Conservation (phyloP, 2,329 filamentous ascomycete species). For the Paraphoma sp. region DNA sequence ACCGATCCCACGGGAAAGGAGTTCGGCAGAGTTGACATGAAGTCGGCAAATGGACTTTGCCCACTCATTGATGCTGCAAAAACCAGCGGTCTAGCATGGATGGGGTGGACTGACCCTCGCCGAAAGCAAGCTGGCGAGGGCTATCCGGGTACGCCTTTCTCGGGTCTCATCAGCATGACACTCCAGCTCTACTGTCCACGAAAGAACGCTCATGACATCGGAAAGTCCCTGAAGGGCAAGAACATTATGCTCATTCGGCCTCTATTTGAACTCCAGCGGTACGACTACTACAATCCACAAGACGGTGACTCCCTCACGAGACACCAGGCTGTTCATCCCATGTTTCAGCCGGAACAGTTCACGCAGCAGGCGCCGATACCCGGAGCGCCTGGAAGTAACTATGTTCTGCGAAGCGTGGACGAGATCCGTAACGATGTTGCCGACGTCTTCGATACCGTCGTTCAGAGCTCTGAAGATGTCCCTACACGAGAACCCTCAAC, state of each 20-base stretch:
- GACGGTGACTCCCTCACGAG: conserved; percentile 22
- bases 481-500: conserved; percentile 72
- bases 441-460: conserved; percentile 85
- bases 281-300: conserved; percentile 80
- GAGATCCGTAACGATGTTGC: conserved; percentile 86
- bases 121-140: conserved; percentile 67
- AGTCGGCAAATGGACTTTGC: conserved; percentile 70
- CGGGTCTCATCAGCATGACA: conserved; percentile 59
- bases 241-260: conserved; percentile 71
- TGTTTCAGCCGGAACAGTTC: conserved; percentile 15
- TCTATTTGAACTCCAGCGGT: conserved; percentile 67
- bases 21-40: conserved; percentile 78
- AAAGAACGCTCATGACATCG: conserved; percentile 69
- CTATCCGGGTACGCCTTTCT: conserved; percentile 24
- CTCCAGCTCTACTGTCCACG: conserved; percentile 82
- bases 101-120: conserved; percentile 73
- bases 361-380: background rate
- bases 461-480: conserved; percentile 72
- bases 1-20: conserved; percentile 73
- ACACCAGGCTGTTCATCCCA: conserved; percentile 20
- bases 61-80: conserved; percentile 72
- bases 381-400: conserved; percentile 10
- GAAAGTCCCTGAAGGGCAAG: conserved; percentile 69
- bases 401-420: conserved; percentile 61
- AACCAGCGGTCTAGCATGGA: conserved; percentile 70